Conservation (phyloP, 352 stramenopile genomes). For the Globisporangium recalcitrans region DNA sequence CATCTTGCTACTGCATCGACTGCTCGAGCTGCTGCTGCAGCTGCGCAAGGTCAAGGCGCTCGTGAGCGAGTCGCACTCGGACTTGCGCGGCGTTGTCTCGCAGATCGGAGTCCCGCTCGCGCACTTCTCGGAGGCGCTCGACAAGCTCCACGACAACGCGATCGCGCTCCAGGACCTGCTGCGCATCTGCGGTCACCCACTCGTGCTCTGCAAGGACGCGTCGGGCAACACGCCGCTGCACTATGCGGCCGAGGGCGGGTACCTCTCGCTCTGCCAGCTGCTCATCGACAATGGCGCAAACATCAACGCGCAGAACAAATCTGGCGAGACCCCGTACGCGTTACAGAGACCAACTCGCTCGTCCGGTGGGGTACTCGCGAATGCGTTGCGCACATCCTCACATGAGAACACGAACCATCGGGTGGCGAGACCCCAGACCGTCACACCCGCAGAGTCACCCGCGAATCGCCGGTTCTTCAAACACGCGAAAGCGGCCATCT, state of each 20-base stretch:
- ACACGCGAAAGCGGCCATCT: conserved; percentile 6
- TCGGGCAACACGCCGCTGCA: conserved; percentile 71
- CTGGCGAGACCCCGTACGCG: conserved; percentile 67
- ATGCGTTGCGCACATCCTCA: conserved; percentile 7
- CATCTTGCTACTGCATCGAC: conserved; percentile 37
- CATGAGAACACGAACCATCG: background rate
- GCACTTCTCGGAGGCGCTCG: conserved; percentile 60
- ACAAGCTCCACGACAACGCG: conserved; percentile 50
- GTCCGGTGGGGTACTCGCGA: no score
- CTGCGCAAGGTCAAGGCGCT: conserved; percentile 45
- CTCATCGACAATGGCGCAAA: conserved; percentile 60
- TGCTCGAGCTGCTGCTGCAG: conserved; percentile 47
- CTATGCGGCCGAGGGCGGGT: conserved; percentile 70
- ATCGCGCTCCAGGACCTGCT: conserved; percentile 61
- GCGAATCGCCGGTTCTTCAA: background rate
- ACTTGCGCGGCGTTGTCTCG: conserved; percentile 46
- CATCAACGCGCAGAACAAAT: conserved; percentile 76
- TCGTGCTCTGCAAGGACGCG: conserved; percentile 58
- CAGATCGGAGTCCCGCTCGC: conserved; percentile 50
- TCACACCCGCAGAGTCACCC: background rate
- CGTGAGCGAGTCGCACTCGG: conserved; percentile 53
- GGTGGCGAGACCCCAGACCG: background rate
- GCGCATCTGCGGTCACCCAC: conserved; percentile 63
- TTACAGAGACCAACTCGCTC: no score
- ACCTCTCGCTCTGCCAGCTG: conserved; percentile 57